Evolutionary conservation across 768 basidiomycete species (phyloP).

Genomic region (Steccherinum ochraceum): DNA sequence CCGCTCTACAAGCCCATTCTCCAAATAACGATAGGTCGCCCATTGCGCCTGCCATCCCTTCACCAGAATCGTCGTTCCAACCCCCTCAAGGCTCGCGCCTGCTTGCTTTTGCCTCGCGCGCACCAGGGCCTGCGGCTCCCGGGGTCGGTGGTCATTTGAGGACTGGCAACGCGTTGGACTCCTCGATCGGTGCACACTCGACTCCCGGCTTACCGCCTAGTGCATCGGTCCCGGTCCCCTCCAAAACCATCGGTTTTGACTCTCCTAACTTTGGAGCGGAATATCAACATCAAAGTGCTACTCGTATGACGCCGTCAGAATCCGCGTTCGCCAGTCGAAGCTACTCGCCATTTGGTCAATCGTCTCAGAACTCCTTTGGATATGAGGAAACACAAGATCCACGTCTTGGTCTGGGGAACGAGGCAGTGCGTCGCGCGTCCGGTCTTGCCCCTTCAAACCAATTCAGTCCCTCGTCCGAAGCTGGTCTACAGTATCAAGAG

Average conservation of each 20-base stretch:
- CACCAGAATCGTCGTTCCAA: constrained; percentile 27
- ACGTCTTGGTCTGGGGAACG: constrained; percentile 14
- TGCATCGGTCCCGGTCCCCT: neutral
- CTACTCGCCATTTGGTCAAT: constrained; percentile 21
- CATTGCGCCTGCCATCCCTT: constrained; percentile 17
- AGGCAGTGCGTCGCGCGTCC: constrained; percentile 14
- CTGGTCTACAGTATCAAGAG: constrained; percentile 11
- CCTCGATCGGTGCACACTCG: constrained; percentile 5
- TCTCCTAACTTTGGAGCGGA: neutral
- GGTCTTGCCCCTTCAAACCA: constrained; percentile 14
- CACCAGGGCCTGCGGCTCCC: neutral
- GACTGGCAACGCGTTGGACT: neutral
- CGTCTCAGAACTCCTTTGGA: constrained; percentile 9
- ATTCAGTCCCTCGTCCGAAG: constrained; percentile 15
- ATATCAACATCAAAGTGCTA: neutral
- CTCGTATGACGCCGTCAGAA: constrained; percentile 17
- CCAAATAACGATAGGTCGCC: constrained; percentile 5
- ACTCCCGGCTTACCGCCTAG: too few relatives aligned
- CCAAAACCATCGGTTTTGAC: neutral
- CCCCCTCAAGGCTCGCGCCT: constrained; percentile 36
- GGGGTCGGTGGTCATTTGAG: neutral
- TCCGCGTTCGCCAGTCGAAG: constrained; percentile 14
- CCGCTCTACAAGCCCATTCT: constrained; percentile 4
- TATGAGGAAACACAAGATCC: constrained; percentile 18
- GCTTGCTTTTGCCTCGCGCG: constrained; percentile 32